Base-by-base conservation (phyloP, 2,329 filamentous ascomycete species). In the Alternaria ventricosa region DNA sequence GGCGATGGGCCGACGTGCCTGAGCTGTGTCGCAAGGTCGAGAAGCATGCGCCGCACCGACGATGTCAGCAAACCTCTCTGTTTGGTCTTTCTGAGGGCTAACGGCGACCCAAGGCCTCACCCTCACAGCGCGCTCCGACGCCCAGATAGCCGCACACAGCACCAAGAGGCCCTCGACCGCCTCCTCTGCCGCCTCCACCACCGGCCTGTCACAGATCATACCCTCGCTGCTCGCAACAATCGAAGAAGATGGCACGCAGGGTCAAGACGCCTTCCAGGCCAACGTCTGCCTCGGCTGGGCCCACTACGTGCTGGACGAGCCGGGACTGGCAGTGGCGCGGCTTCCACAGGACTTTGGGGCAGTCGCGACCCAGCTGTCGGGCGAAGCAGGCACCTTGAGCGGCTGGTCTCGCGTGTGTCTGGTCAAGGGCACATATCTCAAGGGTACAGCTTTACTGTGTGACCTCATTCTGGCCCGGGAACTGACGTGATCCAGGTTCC, bases 11-110 rank as follows among this genome's bases (percentile, higher is more conserved):
- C 70, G 89, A 92, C 28, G 87, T 98, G 28, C 92, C 93, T 25
- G 95, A 98, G 82, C 87, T 97, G 67, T 90, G 96, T 74, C 89
- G 95, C 79, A 99, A 99, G 82, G 87, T 98, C 75, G 92, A 91
- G 76, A 98, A 99, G 81, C 95, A 99, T 86, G 92, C 94, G 72
- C 91, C 94, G 44, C 88, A 92, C 65, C 88, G 92, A 80, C 88
- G 88, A 81, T 97, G 95, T 97, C 90, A 73, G 88, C 78, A 65
- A 55, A 36, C 33, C 60, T 43, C 33, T 63, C 41, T 22, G 28
- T 47, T 58, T 58, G 45, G 54, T 36, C 54, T 41, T 18, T 49
- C 60, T 64, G 44, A 65, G 54, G 59, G 65, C 65, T 70, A 68
- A 70, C 67, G 54, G 58, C 63, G 69, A 55, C 61, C 61, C 27